Evolutionary conservation across 306 rosid genomes (phyloP).

Genomic region (Cucumis hystrix): DNA sequence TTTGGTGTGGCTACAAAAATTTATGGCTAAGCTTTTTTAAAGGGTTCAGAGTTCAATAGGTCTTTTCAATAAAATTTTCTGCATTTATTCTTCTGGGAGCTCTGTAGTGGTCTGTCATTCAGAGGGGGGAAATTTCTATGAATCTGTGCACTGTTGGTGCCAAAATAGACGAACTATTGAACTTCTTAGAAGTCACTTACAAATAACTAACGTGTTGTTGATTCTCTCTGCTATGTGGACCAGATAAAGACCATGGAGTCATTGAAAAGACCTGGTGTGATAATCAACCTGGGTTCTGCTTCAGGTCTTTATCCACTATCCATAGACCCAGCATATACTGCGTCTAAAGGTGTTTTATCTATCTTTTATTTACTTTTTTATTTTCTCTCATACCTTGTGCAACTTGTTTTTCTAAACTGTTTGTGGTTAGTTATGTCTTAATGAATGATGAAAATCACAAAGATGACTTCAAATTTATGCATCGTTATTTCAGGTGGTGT

Average conservation of each 20-base stretch:
- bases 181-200: neutral
- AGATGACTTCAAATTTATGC: neutral
- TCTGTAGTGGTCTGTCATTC: neutral
- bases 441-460: neutral
- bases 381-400: neutral
- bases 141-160: neutral
- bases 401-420: neutral
- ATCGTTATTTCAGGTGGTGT: conserved; percentile 49
- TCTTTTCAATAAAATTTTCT: neutral
- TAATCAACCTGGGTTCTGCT: conserved; percentile 84
- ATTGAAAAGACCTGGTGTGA: conserved; percentile 56
- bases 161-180: neutral
- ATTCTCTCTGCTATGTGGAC: conserved; percentile 17
- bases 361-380: neutral
- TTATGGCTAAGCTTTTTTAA: neutral
- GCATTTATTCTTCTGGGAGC: neutral
- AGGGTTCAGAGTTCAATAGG: neutral
- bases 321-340: conserved; percentile 51
- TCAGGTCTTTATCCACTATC: conserved; percentile 85
- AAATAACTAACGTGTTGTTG: conserved; percentile 3
- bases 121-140: neutral
- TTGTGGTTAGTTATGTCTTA: neutral
- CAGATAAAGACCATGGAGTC: conserved; percentile 70
- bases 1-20: neutral
- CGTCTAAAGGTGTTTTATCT: conserved; percentile 64